Evolutionary conservation across 306 rosid species (phyloP).

Genomic region (Inga leiocalycina): DNA sequence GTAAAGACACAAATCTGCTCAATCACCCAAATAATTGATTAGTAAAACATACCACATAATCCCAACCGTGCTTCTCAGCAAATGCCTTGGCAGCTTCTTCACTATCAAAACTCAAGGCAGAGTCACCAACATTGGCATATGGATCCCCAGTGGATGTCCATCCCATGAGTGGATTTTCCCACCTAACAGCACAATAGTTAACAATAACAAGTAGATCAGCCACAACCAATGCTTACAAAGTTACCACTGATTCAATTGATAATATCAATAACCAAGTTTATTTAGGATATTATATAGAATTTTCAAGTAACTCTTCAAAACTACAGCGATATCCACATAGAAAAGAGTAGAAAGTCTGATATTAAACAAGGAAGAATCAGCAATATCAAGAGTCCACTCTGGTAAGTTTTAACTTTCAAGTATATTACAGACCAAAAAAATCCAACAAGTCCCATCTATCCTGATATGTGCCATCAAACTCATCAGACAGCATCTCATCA

Average conservation of each 20-base stretch:
- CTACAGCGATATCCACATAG: not conserved
- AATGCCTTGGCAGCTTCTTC: conserved; percentile 86
- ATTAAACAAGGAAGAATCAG: not conserved
- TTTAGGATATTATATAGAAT: not conserved
- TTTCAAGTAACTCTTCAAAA: not conserved
- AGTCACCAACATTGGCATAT: conserved; percentile 87
- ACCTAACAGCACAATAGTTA: conserved; percentile 54
- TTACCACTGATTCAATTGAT: not conserved
- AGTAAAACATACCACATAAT: conserved; percentile 65
- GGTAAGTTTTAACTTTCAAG: not conserved
- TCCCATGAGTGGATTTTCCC: conserved; percentile 99
- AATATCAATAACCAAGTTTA: not conserved
- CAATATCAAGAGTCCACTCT: not conserved
- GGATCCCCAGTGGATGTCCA: conserved; percentile 67
- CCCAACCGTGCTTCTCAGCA: conserved; percentile 97
- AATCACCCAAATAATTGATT: not conserved
- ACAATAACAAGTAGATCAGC: conserved; percentile 16
- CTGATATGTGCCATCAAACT: not conserved
- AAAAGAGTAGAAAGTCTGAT: not conserved
- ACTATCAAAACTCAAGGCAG: conserved; percentile 80
- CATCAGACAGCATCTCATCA: not conserved
- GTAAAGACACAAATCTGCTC: not conserved
- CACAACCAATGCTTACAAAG: not conserved
- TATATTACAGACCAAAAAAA: not conserved
- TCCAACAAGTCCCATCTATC: not conserved